Evolutionary conservation across 2,329 filamentous ascomycete species (phyloP), one percentile per base, ranked within the genome.

Genomic region (Colletotrichum scovillei): DNA sequence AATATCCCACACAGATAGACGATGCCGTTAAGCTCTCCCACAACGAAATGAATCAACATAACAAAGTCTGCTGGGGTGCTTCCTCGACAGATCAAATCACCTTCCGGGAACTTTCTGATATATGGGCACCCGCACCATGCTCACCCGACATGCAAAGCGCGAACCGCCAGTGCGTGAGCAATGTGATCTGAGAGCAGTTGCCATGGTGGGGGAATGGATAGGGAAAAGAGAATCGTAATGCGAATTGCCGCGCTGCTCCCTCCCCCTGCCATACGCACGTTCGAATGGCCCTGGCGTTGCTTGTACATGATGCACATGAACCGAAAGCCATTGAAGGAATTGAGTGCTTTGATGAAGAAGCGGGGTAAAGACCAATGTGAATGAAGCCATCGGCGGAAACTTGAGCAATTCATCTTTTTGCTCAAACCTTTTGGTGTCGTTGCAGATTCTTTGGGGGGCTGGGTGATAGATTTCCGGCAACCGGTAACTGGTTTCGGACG

Each of bases 61-160:
- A 38, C 19, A 42, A 24, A 38, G 38, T 66, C 38, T 42, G 24
- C 28, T n/a, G 58, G 8, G n/a, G 26, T 6, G 24, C 58, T 53
- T 55, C 19, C 12, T 49, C 4, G 19, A 49, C 19, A 9, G 19
- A 22, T 11, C 42, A 49, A 22, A 68, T 38, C 42, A 42, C 38
- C 65, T 72, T 55, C 58, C 58, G 30, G 38, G 53, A 69, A 46
- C 42, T 55, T 30, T 59, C 52, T 26, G 8, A 49, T 49, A 49
- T n/a, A 59, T 46, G 42, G 42, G 38, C 19, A 32, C 58, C 26
- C 26, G 32, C 58, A 24, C 9, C 52, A 26, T 57, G 16, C 38
- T 57, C 57, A 68, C 35, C 63, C 49, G 35, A 57, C 6, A 49
- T 6, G 42, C 49, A 38, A 62, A 68, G 57, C 57, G 52, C 26